Conservation (phyloP, 345 rosid genomes). For the Eucalyptus cloeziana region DNA sequence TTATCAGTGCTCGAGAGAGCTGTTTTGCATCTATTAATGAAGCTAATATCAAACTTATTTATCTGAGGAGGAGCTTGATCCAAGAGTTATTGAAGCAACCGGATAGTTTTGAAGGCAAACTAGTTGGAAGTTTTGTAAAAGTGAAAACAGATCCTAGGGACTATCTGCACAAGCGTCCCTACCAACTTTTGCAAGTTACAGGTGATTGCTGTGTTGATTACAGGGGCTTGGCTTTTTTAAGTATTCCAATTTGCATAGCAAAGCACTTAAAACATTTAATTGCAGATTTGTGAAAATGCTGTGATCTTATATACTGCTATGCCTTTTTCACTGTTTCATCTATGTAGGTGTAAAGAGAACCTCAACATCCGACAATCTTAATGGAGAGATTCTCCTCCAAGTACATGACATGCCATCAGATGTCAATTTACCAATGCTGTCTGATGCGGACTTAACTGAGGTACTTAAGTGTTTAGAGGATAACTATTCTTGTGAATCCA, state of each 20-base stretch:
- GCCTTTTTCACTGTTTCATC: neutral
- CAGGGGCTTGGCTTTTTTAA: neutral
- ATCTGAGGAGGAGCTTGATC: conserved; percentile 33
- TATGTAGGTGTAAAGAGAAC: conserved; percentile 25
- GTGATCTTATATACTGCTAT: neutral
- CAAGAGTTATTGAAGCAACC: conserved; percentile 29
- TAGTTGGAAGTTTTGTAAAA: conserved; percentile 48
- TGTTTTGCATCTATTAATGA: conserved; percentile 27
- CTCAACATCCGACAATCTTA: neutral
- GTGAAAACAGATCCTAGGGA: conserved; percentile 27
- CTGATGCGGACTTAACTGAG: conserved; percentile 36
- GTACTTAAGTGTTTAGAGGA: neutral
- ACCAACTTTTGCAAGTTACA: conserved; percentile 35
- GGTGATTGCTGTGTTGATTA: conserved; percentile 17
- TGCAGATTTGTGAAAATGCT: neutral
- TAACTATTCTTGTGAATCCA: neutral
- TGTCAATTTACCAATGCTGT: conserved; percentile 17
- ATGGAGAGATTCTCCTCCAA: conserved; percentile 16
- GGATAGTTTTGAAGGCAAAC: conserved; percentile 25
- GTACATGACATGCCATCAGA: conserved; percentile 16
- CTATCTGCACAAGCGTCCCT: conserved; percentile 20
- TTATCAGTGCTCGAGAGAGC: neutral
- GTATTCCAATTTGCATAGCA: neutral
- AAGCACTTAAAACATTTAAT: neutral
- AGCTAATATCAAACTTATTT: conserved; percentile 34